Conservation (phyloP, 768 basidiomycete genomes). For the Candolleomyces eurysporus region DNA sequence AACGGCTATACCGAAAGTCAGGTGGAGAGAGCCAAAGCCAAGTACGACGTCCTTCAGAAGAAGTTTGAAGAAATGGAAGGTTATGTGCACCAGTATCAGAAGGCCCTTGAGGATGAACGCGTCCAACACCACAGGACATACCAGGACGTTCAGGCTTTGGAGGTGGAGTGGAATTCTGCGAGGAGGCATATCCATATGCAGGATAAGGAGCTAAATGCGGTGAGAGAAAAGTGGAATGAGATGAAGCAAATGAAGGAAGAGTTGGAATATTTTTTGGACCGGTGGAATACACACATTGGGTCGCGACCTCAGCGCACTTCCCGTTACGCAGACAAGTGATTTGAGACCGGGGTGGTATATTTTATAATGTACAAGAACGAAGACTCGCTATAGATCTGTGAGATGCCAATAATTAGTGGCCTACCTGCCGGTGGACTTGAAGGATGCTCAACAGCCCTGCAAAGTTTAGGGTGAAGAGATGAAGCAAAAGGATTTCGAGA, state of each 20-base stretch:
- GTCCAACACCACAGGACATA: not conserved
- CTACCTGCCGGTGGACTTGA: no score
- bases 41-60: not conserved
- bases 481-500: no score
- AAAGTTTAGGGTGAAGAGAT: no score
- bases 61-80: constrained; percentile 6
- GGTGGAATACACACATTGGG: no score
- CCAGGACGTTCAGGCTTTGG: not conserved
- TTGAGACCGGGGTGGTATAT: no score
- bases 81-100: not conserved
- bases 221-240: constrained; percentile 1
- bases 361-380: no score
- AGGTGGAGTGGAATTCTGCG: constrained; percentile 6
- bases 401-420: no score
- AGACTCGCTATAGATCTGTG: no score
- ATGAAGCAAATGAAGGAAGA: not conserved
- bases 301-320: no score
- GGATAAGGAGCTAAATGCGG: constrained; percentile 12
- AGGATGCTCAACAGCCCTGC: no score
- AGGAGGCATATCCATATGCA: constrained; percentile 9
- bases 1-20: not conserved
- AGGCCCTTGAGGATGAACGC: not conserved
- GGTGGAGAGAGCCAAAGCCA: not conserved
- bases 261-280: no score
- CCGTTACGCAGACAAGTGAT: no score